A percentile compares a stretch with the other conserved stretches of the same genome.
These are phyloP conservation scores for Hyphopichia pseudoburtonii DNA, from an alignment of 1,139 yeast species.

Conservation along the genomic window DNA sequence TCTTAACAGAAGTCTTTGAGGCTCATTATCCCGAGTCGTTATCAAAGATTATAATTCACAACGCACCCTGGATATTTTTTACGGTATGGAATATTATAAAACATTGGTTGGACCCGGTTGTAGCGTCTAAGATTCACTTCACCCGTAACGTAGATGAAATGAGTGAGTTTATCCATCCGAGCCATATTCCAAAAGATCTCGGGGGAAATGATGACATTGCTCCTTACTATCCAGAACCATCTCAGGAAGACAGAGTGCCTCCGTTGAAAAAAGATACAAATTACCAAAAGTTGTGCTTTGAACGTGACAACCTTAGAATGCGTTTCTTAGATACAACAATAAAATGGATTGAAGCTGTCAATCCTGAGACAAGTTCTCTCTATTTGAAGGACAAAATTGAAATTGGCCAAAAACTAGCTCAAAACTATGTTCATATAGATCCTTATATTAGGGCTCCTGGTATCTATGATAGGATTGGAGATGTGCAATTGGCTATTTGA, in stretches of 20 bases:
- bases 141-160: slow-evolving; percentile 39
- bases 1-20: slow-evolving; percentile 45
- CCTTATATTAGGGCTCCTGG: slow-evolving; percentile 42
- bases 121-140: slow-evolving; percentile 45
- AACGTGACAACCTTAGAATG: slow-evolving; percentile 33
- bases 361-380: slow-evolving; percentile 36
- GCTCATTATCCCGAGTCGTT: slow-evolving; percentile 51
- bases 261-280: slow-evolving; percentile 31
- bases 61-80: slow-evolving; percentile 52
- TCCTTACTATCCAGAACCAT: slow-evolving; percentile 30
- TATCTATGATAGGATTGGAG: slow-evolving; percentile 42
- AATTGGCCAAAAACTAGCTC: slow-evolving; percentile 27
- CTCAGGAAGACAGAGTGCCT: slow-evolving; percentile 28
- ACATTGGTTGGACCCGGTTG: slow-evolving; percentile 49
- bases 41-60: slow-evolving; percentile 40
- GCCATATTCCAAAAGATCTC: slow-evolving; percentile 37
- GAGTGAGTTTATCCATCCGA: slow-evolving; percentile 29
- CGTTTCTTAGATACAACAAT: slow-evolving; percentile 36
- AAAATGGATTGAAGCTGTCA: slow-evolving; percentile 44
- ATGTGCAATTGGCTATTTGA: too few relatives aligned
- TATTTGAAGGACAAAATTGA: slow-evolving; percentile 42
- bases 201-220: slow-evolving; percentile 38
- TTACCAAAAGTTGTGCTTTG: slow-evolving; percentile 26
- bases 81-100: slow-evolving; percentile 49
- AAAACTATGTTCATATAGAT: slow-evolving; percentile 37